Evolutionary conservation across 2,329 filamentous ascomycete genomes (phyloP), one percentile per base, ranked within the genome.

Genomic region (Hypocreales sp.): DNA sequence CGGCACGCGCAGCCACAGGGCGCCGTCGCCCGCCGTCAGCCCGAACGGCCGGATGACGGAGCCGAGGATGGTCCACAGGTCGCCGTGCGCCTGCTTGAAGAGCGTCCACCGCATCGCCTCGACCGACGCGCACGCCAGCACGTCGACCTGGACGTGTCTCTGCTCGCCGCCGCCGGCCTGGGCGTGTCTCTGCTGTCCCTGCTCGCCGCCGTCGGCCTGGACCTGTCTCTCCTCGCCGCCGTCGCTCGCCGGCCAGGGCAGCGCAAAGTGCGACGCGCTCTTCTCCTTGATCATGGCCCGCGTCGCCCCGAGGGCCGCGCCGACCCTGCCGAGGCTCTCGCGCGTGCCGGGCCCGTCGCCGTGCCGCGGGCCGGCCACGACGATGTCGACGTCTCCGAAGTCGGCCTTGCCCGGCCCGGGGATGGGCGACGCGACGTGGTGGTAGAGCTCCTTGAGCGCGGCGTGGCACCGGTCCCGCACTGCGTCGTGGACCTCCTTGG

Each of bases 311-410:
- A 81, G 47, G 1, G 36, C 33, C 3, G 27, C 20, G 2, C 28
- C 30, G 10, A 53, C 40, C 4, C 34, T 31, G 2, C 46, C 47
- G 7, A 72, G 41, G 2, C 40, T 36, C 13, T 41, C 27, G 2
- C 30, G 22, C 13, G 33, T 33, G 34, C 19, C 22, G 6, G 16
- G n/a, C n/a, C n/a, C n/a, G n/a, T n/a, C 8, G 24, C 12, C 21
- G 1, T 35, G 22, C 5, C 31, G 43, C 11, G 53, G 49, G 18
- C 45, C 44, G 0, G 56, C 53, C 2, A 81, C 61, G 2, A 83
- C 48, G 32, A 86, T 59, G 48, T 90, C 81, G 20, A 92, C 54
- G 37, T 90, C 82, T 13, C 81, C 82, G 40, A 71, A 65, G 38
- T 72, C 67, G 0, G 37, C 22, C 48, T 90, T 90, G 1, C 47